These are phyloP conservation scores for Bremia lactucae DNA, from an alignment of 352 stramenopile species.

Conservation along the genomic window DNA sequence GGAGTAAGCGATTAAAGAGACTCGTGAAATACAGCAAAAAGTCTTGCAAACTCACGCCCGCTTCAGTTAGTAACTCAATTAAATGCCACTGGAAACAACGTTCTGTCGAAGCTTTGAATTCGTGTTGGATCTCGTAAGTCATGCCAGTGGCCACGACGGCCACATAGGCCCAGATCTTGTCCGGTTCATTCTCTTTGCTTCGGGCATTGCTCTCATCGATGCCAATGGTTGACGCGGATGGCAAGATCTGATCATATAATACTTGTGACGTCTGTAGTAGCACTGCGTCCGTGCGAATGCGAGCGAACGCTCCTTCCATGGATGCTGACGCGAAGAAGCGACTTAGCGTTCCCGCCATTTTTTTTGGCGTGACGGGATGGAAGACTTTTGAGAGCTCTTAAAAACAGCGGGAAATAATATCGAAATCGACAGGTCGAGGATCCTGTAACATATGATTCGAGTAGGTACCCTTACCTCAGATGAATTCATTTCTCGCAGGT, in stretches of 20 bases:
- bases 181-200: slow-evolving; percentile 14
- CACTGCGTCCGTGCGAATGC: slow-evolving; percentile 13
- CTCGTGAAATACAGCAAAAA: slow-evolving; percentile 68
- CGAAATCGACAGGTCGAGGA: slow-evolving; percentile 2
- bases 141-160: slow-evolving; percentile 36
- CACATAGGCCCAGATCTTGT: slow-evolving; percentile 35
- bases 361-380: slow-evolving; percentile 10
- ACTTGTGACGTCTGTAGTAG: slow-evolving; percentile 23
- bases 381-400: slow-evolving; percentile 5
- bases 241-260: slow-evolving; percentile 35
- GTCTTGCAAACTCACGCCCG: slow-evolving; percentile 42
- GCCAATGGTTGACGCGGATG: slow-evolving; percentile 5
- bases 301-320: slow-evolving; percentile 9
- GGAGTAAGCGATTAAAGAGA: slow-evolving; percentile 68
- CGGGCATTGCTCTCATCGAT: slow-evolving; percentile 14
- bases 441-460: too few relatives aligned
- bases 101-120: too few relatives aligned
- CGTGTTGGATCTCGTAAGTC: slow-evolving; percentile 28
- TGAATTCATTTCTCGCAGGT: too few relatives aligned
- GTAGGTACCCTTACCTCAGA: too few relatives aligned
- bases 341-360: slow-evolving; percentile 33
- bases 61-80: slow-evolving; percentile 31
- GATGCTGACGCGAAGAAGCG: slow-evolving; percentile 13
- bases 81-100: slow-evolving; percentile 20
- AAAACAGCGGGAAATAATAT: slow-evolving; percentile 8